Base-by-base conservation (phyloP, 139 green algal species). In the Gonium pectorale region DNA sequence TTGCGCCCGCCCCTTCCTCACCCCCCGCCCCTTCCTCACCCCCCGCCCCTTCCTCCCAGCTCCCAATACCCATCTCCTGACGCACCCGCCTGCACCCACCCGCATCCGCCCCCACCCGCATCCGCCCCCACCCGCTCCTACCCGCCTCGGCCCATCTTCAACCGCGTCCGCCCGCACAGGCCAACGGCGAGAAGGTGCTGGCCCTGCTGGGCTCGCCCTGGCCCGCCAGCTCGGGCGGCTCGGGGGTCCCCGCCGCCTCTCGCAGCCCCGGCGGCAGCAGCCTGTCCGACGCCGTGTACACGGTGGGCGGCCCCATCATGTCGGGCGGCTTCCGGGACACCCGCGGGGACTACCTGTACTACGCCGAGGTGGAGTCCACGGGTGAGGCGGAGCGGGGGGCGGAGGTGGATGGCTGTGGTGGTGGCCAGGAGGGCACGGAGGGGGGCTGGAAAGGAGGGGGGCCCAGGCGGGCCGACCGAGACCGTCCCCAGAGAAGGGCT, bases 131-230 rank as follows among this genome's bases (percentile, higher is more conserved):
- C n/a, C n/a, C n/a, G n/a, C n/a, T n/a, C n/a, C n/a, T n/a, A 69
- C 33, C 62, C 7, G 11, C 33, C 4, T 46, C 35, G 13, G 5
- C 5, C 66, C 35, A 26, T 72, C 21, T 27, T 49, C 13, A 46
- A 26, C 69, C 69, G 31, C 31, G 46, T 79, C 41, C 22, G 4
- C 60, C 15, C 4, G n/a, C 6, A 21, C 35, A 80, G 72, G 72
- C 72, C 22, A 80, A 80, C 35, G 72, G 27, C 11, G 72, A 80
- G 49, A 80, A 80, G 72, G 72, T 80, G 24, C 33, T 80, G 26
- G 51, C 51, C 24, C 49, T 80, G 37, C 72, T 80, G 24, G 9
- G 22, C 5, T 80, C 72, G 24, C 52, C 72, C 33, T 80, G 72
- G 72, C 51, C 52, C 24, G 27, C 72, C n/a, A n/a, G n/a, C n/a